Evolutionary conservation across 2,329 filamentous ascomycete genomes (phyloP), one percentile per base, ranked within the genome.

Genomic region (Pyrenophora tritici-repentis): DNA sequence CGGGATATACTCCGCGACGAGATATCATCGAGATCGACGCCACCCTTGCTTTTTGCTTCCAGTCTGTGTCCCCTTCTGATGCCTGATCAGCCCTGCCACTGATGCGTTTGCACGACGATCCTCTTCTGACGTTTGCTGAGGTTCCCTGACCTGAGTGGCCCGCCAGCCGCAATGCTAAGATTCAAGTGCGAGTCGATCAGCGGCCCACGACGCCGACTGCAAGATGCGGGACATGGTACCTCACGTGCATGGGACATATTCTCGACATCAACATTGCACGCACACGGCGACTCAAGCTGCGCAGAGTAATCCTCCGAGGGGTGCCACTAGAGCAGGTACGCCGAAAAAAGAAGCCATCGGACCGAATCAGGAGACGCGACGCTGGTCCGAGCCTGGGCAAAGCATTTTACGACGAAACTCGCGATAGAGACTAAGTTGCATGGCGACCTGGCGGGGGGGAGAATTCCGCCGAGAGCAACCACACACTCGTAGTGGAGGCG

Each of bases 61-160:
- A 14, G 22, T 52, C 52, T 47, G 60, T 61, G 62, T 68, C 66
- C 70, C 70, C 69, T 65, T 62, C 56, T 53, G 57, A 47, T 62
- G 64, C 61, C 59, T 65, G 67, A 70, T 67, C 67, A 65, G 66
- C 66, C 68, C 63, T 70, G 68, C 61, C 62, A 65, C 59, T 42
- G 59, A 66, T 58, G 61, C 55, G 49, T 44, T 51, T 46, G 49
- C 56, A 45, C 44, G 46, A 32, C 17, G 17, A 26, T 35, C 29
- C 42, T 46, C 24, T 50, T 55, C 37, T 67, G 66, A 68, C 46
- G 8, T 24, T 24, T 24, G 22, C 4, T 24, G 22, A 24, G 22
- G 4, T 24, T 24, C 22, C 22, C 22, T 71, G 68, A 67, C 31
- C 26, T 29, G 47, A 14, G 20, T 26, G 4, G 31, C 42, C 42